These are phyloP conservation scores for Arxiozyma telluris DNA, from an alignment of 1,139 yeast species.

Conservation along the genomic window DNA sequence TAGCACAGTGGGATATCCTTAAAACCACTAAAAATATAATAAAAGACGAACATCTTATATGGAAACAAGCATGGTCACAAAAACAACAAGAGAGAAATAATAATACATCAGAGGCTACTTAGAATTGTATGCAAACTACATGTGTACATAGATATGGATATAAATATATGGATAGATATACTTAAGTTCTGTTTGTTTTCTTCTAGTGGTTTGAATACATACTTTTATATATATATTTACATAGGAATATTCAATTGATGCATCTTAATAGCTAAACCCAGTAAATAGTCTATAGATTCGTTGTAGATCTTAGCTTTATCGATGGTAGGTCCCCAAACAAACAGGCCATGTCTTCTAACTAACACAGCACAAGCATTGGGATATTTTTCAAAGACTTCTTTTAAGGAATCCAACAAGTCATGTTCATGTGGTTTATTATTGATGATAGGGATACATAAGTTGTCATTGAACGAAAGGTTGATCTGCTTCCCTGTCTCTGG, in stretches of 20 bases:
- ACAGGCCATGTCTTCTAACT: constrained; percentile 89
- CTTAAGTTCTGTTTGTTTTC: not conserved
- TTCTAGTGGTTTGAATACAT: not conserved
- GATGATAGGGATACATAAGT: constrained; percentile 75
- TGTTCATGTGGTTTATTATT: constrained; percentile 88
- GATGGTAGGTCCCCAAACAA: constrained; percentile 89
- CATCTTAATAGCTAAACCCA: constrained; percentile 83
- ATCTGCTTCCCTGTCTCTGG: constrained; percentile 27
- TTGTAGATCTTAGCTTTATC: constrained; percentile 91
- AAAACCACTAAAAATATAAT: constrained; percentile 33
- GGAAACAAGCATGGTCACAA: constrained; percentile 21
- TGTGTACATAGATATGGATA: not conserved
- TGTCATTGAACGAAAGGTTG: constrained; percentile 58
- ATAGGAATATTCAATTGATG: constrained; percentile 25
- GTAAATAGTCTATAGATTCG: constrained; percentile 83
- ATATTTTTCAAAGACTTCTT: constrained; percentile 52
- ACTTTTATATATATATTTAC: not conserved
- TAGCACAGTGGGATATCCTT: constrained; percentile 14
- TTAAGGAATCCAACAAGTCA: constrained; percentile 62
- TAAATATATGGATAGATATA: too few species aligned
- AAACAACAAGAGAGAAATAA: not conserved
- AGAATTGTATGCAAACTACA: not conserved
- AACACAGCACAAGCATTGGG: constrained; percentile 80
- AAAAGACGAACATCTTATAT: constrained; percentile 25
- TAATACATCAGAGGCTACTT: not conserved